A percentile compares a stretch with the other conserved stretches of the same genome.
Conservation (phyloP, 176 grass and related monocot species). For the Bolboschoenus planiculmis region DNA sequence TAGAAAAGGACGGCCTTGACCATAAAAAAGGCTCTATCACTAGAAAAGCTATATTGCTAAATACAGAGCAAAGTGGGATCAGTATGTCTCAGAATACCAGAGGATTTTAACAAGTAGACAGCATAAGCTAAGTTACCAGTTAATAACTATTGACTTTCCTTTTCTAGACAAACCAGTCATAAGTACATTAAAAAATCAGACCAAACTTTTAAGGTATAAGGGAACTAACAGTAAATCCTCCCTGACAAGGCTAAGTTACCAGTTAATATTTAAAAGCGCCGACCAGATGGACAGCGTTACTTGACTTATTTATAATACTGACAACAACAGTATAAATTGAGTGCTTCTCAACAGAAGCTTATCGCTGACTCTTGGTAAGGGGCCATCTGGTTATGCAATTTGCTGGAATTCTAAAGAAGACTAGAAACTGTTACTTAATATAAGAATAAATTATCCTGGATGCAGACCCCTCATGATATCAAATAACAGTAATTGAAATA, state of each 20-base stretch:
- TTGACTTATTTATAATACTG: background rate
- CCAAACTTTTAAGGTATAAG: background rate
- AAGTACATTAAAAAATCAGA: background rate
- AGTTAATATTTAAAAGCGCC: background rate
- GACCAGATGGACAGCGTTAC: background rate
- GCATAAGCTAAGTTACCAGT: background rate
- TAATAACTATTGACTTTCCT: no score
- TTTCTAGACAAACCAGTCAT: background rate
- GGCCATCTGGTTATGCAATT: background rate
- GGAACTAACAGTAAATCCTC: no score
- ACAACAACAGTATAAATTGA: background rate
- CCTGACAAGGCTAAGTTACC: background rate
- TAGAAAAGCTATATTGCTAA: background rate
- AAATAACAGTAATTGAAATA: background rate
- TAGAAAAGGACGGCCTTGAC: no score
- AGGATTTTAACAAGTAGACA: background rate
- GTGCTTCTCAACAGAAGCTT: background rate
- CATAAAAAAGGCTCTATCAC: no score
- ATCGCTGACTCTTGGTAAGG: background rate
- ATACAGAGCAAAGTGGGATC: background rate
- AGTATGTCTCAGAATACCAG: background rate
- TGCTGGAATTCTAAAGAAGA: conserved; percentile 8
- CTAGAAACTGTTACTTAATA: background rate
- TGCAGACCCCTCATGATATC: background rate
- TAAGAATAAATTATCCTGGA: background rate